Evolutionary conservation across 345 rosid species (phyloP).

Genomic region (Eucalyptus dawsonii): DNA sequence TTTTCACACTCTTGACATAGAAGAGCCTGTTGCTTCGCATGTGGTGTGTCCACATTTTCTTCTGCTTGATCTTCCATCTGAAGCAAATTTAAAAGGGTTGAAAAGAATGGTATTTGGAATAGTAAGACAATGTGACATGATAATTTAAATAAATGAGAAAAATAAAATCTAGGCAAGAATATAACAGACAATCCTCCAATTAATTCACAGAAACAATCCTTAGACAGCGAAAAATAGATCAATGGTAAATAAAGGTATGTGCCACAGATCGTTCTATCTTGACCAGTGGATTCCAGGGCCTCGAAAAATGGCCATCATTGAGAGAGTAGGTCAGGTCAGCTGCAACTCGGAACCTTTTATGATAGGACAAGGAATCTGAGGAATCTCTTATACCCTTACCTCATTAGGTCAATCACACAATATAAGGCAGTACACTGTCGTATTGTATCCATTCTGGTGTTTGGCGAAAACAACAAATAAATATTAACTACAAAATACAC

Average conservation of each 20-base stretch:
- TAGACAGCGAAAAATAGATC: neutral
- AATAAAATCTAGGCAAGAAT: neutral
- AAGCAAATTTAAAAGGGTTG: neutral
- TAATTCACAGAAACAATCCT: neutral
- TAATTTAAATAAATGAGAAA: neutral
- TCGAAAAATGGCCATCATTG: neutral
- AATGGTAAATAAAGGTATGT: neutral
- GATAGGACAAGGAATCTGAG: neutral
- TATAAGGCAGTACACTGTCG: neutral
- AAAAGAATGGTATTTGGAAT: neutral
- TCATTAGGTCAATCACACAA: neutral
- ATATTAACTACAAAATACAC: neutral
- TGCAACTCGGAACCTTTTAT: neutral
- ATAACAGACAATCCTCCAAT: neutral
- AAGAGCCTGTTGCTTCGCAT: neutral
- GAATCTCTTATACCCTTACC: neutral
- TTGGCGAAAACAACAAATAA: neutral
- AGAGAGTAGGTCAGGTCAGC: neutral
- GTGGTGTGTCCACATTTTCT: neutral
- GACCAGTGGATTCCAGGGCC: neutral
- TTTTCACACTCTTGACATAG: conserved; percentile 56
- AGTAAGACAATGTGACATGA: neutral
- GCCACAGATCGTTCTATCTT: neutral
- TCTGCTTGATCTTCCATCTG: conserved; percentile 3
- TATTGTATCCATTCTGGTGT: neutral